phyloP scores from a whole-genome alignment of 148 eudicot species.

The Vaccinium myrtillus region DNA sequence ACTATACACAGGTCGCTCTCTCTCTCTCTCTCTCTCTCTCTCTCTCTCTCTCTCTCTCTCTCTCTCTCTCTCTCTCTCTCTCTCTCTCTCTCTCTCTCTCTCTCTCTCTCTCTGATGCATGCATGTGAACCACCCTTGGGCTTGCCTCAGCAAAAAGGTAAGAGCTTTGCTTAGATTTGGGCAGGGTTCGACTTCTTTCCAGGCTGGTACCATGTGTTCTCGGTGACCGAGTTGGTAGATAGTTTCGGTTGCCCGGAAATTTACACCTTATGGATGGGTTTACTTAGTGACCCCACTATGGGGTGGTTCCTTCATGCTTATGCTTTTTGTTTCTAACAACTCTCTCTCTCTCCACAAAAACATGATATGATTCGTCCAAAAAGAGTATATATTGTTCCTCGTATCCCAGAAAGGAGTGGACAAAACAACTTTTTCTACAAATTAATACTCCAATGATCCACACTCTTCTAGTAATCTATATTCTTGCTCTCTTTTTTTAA shows the following conservation, averaged over 20 bases:
- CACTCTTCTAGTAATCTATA: background rate
- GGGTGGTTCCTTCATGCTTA: background rate
- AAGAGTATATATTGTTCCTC: slow-evolving; percentile 23
- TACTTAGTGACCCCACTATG: too few relatives aligned
- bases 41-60: slow-evolving; percentile 15
- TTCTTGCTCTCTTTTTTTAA: background rate
- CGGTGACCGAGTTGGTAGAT: too few relatives aligned
- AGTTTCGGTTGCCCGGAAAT: too few relatives aligned
- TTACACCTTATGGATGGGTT: too few relatives aligned
- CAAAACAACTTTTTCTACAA: background rate
- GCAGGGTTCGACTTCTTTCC: too few relatives aligned
- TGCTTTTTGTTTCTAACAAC: slow-evolving; percentile 8
- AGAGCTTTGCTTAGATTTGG: too few relatives aligned
- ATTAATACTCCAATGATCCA: background rate
- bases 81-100: slow-evolving; percentile 13
- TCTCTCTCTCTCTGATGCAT: background rate
- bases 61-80: too few relatives aligned
- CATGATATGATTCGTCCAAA: slow-evolving; percentile 25
- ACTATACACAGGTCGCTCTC: slow-evolving; percentile 53
- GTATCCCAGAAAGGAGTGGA: slow-evolving; percentile 18
- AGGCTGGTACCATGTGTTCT: too few relatives aligned
- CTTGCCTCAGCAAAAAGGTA: too few relatives aligned
- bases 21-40: slow-evolving; percentile 15
- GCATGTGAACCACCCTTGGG: too few relatives aligned
- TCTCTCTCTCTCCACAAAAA: background rate